These are phyloP conservation scores for Echites panduratus DNA, from an alignment of 257 asterid species.

Conservation along the genomic window DNA sequence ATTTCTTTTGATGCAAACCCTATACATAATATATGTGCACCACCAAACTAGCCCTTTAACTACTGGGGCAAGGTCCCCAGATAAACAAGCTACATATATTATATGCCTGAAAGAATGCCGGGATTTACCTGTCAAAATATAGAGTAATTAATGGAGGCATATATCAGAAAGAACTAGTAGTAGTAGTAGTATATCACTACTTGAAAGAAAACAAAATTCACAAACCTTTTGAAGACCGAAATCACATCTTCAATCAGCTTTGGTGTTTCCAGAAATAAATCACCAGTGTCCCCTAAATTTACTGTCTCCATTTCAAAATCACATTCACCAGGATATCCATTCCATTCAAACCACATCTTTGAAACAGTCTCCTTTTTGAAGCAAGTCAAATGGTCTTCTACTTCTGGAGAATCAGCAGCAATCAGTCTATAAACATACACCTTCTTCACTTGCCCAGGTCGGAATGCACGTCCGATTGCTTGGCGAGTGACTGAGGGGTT, in stretches of 20 bases:
- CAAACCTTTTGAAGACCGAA: slow-evolving; percentile 42
- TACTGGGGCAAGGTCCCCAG: no score
- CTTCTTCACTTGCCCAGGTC: slow-evolving; percentile 67
- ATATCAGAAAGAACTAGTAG: no score
- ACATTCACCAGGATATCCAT: slow-evolving; percentile 13
- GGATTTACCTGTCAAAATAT: slow-evolving; percentile 3
- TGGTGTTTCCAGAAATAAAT: slow-evolving; percentile 40
- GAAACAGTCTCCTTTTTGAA: slow-evolving; percentile 20
- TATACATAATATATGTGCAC: no score
- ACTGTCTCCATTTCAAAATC: slow-evolving; percentile 14
- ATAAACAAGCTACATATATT: no score
- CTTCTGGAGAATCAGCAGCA: slow-evolving; percentile 65
- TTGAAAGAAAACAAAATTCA: background rate
- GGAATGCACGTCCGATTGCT: slow-evolving; percentile 77
- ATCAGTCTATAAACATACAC: slow-evolving; percentile 57
- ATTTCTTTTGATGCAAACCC: no score
- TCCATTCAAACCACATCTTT: slow-evolving; percentile 24
- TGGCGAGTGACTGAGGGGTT: slow-evolving; percentile 82
- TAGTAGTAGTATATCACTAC: background rate
- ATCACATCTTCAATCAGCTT: slow-evolving; percentile 43
- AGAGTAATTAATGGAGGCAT: background rate
- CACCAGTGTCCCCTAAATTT: slow-evolving; percentile 9
- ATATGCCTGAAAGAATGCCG: background rate
- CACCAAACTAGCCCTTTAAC: no score
- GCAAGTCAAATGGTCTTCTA: slow-evolving; percentile 56